phyloP scores from a whole-genome alignment of 352 stramenopile species.

The Thalassiosira mediterranea region DNA sequence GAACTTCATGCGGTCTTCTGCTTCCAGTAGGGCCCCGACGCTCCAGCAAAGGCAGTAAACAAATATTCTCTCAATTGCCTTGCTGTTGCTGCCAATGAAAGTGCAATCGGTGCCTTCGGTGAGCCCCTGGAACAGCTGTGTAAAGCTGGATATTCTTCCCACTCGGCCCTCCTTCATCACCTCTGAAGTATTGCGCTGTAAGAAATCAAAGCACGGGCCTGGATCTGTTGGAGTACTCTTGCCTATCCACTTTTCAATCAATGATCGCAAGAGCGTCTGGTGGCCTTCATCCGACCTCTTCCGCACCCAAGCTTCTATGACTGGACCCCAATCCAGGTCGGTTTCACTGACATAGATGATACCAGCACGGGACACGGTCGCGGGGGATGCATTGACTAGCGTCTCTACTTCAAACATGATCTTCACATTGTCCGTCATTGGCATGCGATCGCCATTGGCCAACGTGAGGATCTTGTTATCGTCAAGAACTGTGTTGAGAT shows the following conservation, averaged over 20 bases:
- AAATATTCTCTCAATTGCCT: constrained; percentile 92
- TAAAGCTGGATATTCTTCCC: constrained; percentile 90
- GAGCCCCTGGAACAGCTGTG: constrained; percentile 86
- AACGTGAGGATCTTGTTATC: constrained; percentile 98
- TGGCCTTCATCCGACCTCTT: constrained; percentile 88
- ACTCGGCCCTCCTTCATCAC: constrained; percentile 93
- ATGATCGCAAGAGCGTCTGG: constrained; percentile 88
- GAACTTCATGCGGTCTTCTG: constrained; percentile 95
- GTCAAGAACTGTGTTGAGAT: constrained; percentile 97
- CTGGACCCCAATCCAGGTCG: constrained; percentile 95
- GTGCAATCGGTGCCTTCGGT: constrained; percentile 59
- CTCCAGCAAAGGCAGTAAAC: constrained; percentile 97
- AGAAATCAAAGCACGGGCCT: constrained; percentile 94
- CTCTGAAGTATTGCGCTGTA: constrained; percentile 91
- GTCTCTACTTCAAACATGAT: constrained; percentile 97
- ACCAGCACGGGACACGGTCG: constrained; percentile 94
- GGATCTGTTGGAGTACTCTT: constrained; percentile 92
- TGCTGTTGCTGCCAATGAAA: constrained; percentile 40
- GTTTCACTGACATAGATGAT: constrained; percentile 99
- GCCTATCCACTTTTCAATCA: constrained; percentile 97
- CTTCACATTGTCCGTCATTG: constrained; percentile 96
- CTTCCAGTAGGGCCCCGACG: constrained; percentile 93
- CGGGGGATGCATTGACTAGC: constrained; percentile 95
- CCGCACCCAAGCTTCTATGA: constrained; percentile 95
- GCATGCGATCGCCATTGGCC: constrained; percentile 96